phyloP scores from a whole-genome alignment of 2,329 filamentous ascomycete genomes.

The Ophiognomonia clavigignenti-juglandacearum region DNA sequence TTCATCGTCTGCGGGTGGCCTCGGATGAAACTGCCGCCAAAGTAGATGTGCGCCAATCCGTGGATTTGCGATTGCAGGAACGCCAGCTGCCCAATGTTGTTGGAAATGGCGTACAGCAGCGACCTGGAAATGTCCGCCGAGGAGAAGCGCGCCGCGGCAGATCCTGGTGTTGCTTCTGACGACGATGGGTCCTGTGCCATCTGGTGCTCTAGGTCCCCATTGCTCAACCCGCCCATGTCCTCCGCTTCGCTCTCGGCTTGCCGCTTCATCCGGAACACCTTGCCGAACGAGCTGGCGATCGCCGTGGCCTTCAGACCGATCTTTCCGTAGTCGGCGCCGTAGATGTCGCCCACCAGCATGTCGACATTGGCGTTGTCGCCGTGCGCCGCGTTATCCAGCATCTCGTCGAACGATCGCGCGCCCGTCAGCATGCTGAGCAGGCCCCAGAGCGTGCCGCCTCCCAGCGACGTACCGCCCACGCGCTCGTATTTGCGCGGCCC shows the following conservation, averaged over 20 bases:
- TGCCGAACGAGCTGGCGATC: conserved; percentile 94
- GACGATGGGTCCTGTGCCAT: conserved; percentile 16
- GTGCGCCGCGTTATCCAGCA: conserved; percentile 84
- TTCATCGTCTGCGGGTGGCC: conserved; percentile 98
- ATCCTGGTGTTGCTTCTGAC: background rate
- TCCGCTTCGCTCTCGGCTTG: conserved; percentile 76
- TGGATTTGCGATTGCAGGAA: conserved; percentile 97
- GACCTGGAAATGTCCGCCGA: conserved; percentile 85
- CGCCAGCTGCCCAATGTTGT: conserved; percentile 97
- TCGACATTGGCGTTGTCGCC: conserved; percentile 93
- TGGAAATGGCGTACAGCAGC: conserved; percentile 89
- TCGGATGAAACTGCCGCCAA: conserved; percentile 93
- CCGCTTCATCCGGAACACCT: conserved; percentile 90
- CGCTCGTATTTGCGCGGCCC: conserved; percentile 82
- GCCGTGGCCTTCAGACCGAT: conserved; percentile 94
- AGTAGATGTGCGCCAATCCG: conserved; percentile 87
- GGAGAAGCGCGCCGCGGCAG: conserved; percentile 51
- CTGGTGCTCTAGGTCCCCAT: conserved; percentile 39
- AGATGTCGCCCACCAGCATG: conserved; percentile 96
- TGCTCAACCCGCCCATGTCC: conserved; percentile 57
- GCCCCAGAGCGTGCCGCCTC: conserved; percentile 97
- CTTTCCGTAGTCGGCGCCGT: conserved; percentile 91
- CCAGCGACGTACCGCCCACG: conserved; percentile 90
- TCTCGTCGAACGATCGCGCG: conserved; percentile 94
- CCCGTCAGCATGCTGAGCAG: conserved; percentile 86